Evolutionary conservation across 2,329 filamentous ascomycete genomes (phyloP), one percentile per base, ranked within the genome.

Genomic region (Diplocarpon rosae): DNA sequence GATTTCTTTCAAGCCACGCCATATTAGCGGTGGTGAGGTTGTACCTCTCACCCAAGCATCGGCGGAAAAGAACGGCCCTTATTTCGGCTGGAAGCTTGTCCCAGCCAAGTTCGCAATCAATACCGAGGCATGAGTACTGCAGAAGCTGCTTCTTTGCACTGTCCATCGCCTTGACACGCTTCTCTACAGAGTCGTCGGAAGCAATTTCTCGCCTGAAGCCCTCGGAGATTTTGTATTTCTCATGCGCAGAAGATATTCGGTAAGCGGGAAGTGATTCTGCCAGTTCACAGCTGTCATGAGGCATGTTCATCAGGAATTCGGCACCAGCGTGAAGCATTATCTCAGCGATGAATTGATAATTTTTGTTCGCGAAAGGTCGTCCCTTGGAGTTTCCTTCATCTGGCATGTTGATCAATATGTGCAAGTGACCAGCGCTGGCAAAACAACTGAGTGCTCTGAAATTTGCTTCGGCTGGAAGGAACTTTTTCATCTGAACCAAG

Each of bases 1-100:
- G 27, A 24, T 52, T 52, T 17, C 38, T 37, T 17, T 47, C 30
- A 24, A 55, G 33, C 52, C 52, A 55, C 29, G 34, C 31, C 6
- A 31, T 35, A n/a, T 42, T 36, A 4, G 39, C 39, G 9, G 31
- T 12, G 9, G 39, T 42, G 1, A 42, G 32, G 35, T 42, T 32
- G 24, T 30, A 30, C 28, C 32, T 24, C 24, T 42, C 39, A 13
- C 39, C 39, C 24, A 42, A 17, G 24, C 39, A 42, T 29, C 39
- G 20, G n/a, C 39, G 39, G 10, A 42, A 42, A n/a, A 42, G 32
- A 6, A 42, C 29, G 39, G 31, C 30, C 24, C 39, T 42, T 24
- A 42, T 42, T 28, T 42, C 39, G 5, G 31, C 39, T 17, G 39
- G 39, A 2, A 42, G 13, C 10, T 42, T 42, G 24, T 42, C 39